Conservation (phyloP, 2,329 filamentous ascomycete species). For the Claviceps sp. region DNA sequence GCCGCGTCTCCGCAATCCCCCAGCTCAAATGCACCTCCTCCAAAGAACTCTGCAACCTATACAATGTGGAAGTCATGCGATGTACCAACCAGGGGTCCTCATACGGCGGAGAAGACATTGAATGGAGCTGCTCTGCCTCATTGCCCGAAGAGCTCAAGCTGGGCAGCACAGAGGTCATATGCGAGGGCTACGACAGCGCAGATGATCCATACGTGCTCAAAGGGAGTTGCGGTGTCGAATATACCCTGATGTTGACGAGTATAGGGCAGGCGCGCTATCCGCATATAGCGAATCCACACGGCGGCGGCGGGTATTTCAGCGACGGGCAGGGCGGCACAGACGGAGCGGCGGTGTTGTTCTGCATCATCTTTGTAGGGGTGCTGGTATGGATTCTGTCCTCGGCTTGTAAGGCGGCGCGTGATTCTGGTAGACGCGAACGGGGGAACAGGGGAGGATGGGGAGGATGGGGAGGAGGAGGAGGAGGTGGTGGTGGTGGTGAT, state of each 20-base stretch:
- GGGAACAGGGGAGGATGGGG: constrained; percentile 24
- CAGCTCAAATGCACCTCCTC: constrained; percentile 67
- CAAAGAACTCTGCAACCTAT: constrained; percentile 49
- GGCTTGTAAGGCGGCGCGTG: constrained; percentile 28
- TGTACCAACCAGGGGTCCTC: constrained; percentile 76
- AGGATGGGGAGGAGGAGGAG: constrained; percentile 12
- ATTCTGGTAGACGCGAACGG: constrained; percentile 7
- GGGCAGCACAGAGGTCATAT: constrained; percentile 77
- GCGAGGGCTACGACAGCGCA: constrained; percentile 68
- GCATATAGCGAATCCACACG: constrained; percentile 27
- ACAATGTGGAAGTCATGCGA: constrained; percentile 69
- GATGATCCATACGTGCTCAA: constrained; percentile 80
- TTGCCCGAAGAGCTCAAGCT: constrained; percentile 53
- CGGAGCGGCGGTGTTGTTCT: constrained; percentile 38
- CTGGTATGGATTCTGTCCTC: constrained; percentile 48
- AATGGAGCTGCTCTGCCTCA: constrained; percentile 72
- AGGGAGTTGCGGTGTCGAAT: constrained; percentile 88
- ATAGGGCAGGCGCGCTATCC: constrained; percentile 61
- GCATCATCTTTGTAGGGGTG: constrained; percentile 46
- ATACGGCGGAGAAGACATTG: constrained; percentile 67
- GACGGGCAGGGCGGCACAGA: constrained; percentile 18
- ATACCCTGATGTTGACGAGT: constrained; percentile 65
- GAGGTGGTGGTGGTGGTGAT: constrained; percentile 9
- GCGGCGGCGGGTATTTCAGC: constrained; percentile 21
- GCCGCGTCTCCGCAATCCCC: constrained; percentile 62